phyloP scores from a whole-genome alignment of 2,329 filamentous ascomycete genomes.

The Trichoderma sp. region DNA sequence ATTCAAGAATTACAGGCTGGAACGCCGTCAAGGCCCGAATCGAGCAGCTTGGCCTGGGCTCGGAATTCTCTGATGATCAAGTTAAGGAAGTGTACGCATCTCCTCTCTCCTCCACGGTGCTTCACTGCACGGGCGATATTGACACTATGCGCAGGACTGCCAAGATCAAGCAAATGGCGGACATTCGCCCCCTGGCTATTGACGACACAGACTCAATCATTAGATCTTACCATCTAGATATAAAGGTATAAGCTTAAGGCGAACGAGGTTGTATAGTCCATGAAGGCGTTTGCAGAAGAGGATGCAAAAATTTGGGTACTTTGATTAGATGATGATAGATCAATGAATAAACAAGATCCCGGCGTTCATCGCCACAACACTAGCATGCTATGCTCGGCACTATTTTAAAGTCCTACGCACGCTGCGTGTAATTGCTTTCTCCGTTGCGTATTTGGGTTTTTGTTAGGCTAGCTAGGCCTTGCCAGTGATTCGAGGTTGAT shows the following conservation, averaged over 20 bases:
- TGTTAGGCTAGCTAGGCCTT: no score
- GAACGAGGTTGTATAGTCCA: neutral
- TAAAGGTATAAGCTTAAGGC: neutral
- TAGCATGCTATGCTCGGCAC: no score
- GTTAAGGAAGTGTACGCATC: slow-evolving; percentile 31
- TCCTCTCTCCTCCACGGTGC: neutral
- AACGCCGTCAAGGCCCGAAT: slow-evolving; percentile 92
- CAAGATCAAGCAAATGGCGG: slow-evolving; percentile 90
- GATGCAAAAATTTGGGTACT: neutral
- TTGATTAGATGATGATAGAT: neutral
- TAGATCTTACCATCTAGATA: neutral
- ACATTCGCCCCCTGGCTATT: slow-evolving; percentile 79
- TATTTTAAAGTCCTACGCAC: no score
- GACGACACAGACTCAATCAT: slow-evolving; percentile 69
- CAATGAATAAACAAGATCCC: neutral
- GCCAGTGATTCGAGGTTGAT: no score
- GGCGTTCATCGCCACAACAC: neutral
- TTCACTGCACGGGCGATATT: neutral
- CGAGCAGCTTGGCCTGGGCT: slow-evolving; percentile 59
- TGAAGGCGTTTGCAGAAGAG: neutral
- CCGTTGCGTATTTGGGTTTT: no score
- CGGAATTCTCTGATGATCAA: slow-evolving; percentile 46
- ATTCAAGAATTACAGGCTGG: slow-evolving; percentile 81
- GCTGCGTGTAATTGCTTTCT: no score
- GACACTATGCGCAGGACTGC: neutral